A percentile compares a stretch with the other conserved stretches of the same genome.
Conservation (phyloP, 1,284 basidiomycete species). For the Sanghuangporus sanghuang region DNA sequence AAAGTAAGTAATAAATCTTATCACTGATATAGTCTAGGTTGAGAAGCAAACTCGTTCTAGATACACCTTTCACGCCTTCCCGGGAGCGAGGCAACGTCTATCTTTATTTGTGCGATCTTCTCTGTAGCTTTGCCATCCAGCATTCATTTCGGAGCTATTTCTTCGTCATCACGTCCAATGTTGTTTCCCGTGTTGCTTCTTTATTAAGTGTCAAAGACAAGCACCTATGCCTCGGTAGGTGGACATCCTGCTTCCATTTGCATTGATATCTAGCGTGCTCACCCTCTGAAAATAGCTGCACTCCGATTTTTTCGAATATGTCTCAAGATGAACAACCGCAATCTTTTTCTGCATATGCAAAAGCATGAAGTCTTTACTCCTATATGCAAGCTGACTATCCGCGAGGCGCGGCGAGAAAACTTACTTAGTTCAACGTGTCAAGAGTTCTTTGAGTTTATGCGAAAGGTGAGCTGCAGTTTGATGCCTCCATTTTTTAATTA, state of each 20-base stretch:
- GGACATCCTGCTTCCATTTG: not conserved
- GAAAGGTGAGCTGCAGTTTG: conserved; percentile 50
- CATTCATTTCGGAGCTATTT: conserved; percentile 91
- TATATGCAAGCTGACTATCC: conserved; percentile 76
- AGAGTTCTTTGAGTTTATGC: conserved; percentile 91
- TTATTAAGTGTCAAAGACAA: conserved; percentile 84
- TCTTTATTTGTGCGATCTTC: conserved; percentile 83
- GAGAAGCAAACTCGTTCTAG: conserved; percentile 28
- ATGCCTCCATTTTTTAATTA: conserved; percentile 5
- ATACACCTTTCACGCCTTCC: conserved; percentile 48
- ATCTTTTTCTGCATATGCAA: conserved; percentile 79
- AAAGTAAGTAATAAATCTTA: conserved; percentile 38
- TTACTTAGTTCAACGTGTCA: conserved; percentile 91
- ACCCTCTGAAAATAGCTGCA: conserved; percentile 49
- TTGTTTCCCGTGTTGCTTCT: conserved; percentile 71
- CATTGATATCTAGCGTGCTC: conserved; percentile 1
- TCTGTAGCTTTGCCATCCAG: conserved; percentile 84
- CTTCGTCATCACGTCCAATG: conserved; percentile 77
- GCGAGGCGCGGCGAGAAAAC: conserved; percentile 85
- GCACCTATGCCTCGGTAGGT: conserved; percentile 82
- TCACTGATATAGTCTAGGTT: not conserved
- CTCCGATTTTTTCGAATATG: conserved; percentile 89
- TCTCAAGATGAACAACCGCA: conserved; percentile 82
- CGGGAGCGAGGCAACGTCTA: conserved; percentile 75
- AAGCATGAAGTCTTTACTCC: conserved; percentile 84